phyloP scores from a whole-genome alignment of 2,329 filamentous ascomycete genomes.

The Lachnellula arida region DNA sequence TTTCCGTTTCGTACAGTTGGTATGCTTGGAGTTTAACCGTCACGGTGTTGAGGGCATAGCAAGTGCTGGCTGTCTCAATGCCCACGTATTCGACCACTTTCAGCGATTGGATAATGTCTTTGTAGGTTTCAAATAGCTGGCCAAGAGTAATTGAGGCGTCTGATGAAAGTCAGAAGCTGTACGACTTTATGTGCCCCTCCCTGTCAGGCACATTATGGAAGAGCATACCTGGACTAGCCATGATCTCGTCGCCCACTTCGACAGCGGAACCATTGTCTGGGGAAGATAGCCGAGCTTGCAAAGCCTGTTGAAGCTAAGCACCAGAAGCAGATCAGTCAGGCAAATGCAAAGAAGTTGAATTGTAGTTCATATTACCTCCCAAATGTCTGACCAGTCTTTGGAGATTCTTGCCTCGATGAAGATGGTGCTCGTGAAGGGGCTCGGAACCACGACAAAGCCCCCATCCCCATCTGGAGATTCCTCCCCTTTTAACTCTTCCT shows the following conservation, averaged over 20 bases:
- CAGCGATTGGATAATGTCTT: conserved; percentile 15
- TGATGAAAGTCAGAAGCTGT: not conserved
- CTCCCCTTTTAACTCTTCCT: not conserved
- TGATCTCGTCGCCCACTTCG: conserved; percentile 17
- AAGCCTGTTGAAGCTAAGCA: conserved; percentile 1
- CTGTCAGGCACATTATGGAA: not conserved
- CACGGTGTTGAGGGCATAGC: conserved; percentile 14
- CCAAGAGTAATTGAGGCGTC: conserved; percentile 7
- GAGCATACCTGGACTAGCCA: conserved; percentile 7
- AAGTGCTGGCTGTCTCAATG: conserved; percentile 4
- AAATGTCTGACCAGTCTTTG: not conserved
- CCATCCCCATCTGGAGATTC: not conserved
- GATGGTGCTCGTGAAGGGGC: not conserved
- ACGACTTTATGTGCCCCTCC: not conserved
- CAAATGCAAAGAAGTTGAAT: not conserved
- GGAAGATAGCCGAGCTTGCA: conserved; percentile 13
- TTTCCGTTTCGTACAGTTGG: conserved; percentile 6
- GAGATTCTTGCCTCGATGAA: not conserved
- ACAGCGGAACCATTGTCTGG: conserved; percentile 3
- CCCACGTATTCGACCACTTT: conserved; percentile 26
- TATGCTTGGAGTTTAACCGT: conserved; percentile 20
- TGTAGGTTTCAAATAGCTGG: conserved; percentile 4
- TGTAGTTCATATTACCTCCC: not conserved
- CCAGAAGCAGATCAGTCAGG: not conserved
- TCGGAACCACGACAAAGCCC: not conserved